phyloP scores from a whole-genome alignment of 2,329 filamentous ascomycete genomes.

The Decorospora gaudefroyi region DNA sequence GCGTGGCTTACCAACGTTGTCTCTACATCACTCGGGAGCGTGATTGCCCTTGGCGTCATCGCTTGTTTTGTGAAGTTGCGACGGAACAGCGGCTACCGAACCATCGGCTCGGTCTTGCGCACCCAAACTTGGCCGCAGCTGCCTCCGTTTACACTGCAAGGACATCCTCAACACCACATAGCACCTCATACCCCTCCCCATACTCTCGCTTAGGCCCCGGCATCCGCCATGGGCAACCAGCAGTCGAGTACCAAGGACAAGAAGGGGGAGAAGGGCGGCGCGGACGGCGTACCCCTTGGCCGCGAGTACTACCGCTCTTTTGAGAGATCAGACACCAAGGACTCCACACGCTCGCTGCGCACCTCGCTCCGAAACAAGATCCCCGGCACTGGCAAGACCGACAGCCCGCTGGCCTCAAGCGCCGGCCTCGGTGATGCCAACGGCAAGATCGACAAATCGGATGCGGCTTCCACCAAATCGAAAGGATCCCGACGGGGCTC shows the following conservation, averaged over 20 bases:
- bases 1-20: constrained; percentile 15
- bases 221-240: constrained; percentile 74
- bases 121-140: constrained; percentile 21
- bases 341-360: constrained; percentile 84
- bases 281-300: constrained; percentile 66
- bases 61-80: constrained; percentile 12
- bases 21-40: constrained; percentile 9
- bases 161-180: constrained; percentile 10
- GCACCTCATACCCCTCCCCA: constrained; percentile 11
- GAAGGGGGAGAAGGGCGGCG: constrained; percentile 51
- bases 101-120: constrained; percentile 23
- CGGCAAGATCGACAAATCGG: constrained; percentile 68
- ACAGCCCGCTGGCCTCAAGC: constrained; percentile 81
- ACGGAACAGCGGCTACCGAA: constrained; percentile 24
- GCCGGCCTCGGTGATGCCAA: constrained; percentile 55
- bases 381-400: constrained; percentile 69
- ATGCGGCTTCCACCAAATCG: constrained; percentile 76
- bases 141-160: constrained; percentile 10
- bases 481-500: constrained; percentile 45
- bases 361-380: constrained; percentile 86
- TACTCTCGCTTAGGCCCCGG: constrained; percentile 14
- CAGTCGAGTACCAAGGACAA: constrained; percentile 63
- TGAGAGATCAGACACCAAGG: constrained; percentile 88
- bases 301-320: constrained; percentile 81
- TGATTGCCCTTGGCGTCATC: constrained; percentile 27